Conservation (phyloP, 176 grass and related monocot species). For the Saccharum spontaneum region DNA sequence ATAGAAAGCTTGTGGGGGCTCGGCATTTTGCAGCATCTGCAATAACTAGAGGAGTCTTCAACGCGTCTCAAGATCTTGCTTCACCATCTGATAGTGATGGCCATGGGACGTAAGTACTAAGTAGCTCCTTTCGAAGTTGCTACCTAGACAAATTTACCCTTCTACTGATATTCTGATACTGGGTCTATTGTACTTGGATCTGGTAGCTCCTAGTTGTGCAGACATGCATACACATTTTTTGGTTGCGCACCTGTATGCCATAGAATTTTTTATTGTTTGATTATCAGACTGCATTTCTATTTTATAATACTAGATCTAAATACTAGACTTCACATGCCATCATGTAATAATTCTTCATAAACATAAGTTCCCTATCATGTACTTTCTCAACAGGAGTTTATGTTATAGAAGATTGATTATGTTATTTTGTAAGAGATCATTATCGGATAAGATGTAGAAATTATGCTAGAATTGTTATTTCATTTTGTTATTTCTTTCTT, state of each 20-base stretch:
- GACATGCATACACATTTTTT: background rate
- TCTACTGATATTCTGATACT: constrained; percentile 6
- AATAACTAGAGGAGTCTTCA: constrained; percentile 91
- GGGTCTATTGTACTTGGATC: background rate
- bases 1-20: constrained; percentile 96
- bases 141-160: constrained; percentile 1
- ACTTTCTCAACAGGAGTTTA: background rate
- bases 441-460: background rate
- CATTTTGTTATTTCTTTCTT: constrained; percentile 10
- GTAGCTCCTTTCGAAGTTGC: constrained; percentile 6
- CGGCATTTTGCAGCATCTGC: constrained; percentile 98
- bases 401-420: background rate
- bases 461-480: background rate
- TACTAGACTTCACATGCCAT: background rate
- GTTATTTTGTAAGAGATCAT: constrained; percentile 3
- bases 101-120: constrained; percentile 92
- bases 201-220: background rate
- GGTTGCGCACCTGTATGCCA: background rate
- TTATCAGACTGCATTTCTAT: background rate
- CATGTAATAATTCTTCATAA: background rate
- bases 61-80: constrained; percentile 81
- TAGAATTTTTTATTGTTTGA: background rate
- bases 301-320: background rate
- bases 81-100: constrained; percentile 97
- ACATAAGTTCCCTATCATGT: background rate